Base-by-base conservation (phyloP, 495 filamentous ascomycete species). In the Lentithecium fluviatile region DNA sequence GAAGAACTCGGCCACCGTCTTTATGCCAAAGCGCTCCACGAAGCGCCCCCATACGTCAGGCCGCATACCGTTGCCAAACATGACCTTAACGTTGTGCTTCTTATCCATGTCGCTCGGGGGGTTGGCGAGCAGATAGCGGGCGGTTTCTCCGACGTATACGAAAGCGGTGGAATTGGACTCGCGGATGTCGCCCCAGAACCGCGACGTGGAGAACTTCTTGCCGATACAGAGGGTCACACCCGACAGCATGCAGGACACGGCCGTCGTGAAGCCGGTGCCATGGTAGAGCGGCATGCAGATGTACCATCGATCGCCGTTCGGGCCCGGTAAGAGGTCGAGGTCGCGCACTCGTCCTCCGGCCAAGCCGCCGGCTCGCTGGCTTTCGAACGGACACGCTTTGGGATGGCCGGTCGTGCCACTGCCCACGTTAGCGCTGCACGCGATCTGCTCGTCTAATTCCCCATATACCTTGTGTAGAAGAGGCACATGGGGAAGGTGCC, bases 211-310 rank as follows among this genome's bases (percentile, higher is more conserved):
- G 78, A 92, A 94, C 60, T 81, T 84, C 26, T 83, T 83, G 10
- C 83, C 88, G 11, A 92, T 77, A 37, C 85, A 88, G 47, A 90
- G 70, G 8, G 83, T 82, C 7, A 82, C 70, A 1, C 88, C 88
- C 15, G 62, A 75, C 4, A 83, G 66, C 50, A 90, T 72, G 58
- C 79, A 77, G 4, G 68, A 70, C 47, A 87, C 80, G 23, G 80
- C 70, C 12, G 71, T 73, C 37, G 88, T 81, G 6, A 76, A 79
- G 0, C 86, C 87, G 0, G 89, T 93, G 10, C 88, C 88, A 69
- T 93, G 89, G 70, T 91, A 93, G 15, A 90, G 71, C 2, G 89
- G 88, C 88, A 93, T 91, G 69, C 87, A 88, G 65, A 82, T 77
- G 72, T 90, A 89, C 82, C 83, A 88, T 20, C 86, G 75, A 66